Base-by-base conservation (phyloP, 2,329 filamentous ascomycete genomes). In the Pseudocercospora eumusae region DNA sequence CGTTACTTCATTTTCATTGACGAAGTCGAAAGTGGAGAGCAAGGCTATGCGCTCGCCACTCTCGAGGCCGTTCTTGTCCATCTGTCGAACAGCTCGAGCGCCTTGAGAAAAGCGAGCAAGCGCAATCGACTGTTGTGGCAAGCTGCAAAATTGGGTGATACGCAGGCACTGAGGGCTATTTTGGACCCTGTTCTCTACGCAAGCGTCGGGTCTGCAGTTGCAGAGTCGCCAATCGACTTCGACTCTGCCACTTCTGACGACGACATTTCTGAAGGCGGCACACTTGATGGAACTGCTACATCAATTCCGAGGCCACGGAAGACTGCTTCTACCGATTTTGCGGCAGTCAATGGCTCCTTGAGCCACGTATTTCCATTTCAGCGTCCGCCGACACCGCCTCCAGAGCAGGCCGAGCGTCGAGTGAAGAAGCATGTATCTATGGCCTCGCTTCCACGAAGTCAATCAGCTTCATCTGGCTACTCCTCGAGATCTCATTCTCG, bases 1-100 rank as follows among this genome's bases (percentile, higher is more conserved):
- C 90, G 93, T 47, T 92, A 96, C 71, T 99, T 97, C 73, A 95
- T 97, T 68, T 99, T 96, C 76, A 93, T 96, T 56, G 95, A 98
- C 70, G 95, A 99, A 77, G 92, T 99, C 8, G 95, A 99, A 68
- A 96, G 88, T 64, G 95, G 95, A 54, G 95, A 99, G 77, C 89
- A 96, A 81, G 95, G 95, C 8, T 99, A 99, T 76, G 93, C 93
- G 0, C 77, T 99, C 56, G 98, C 93, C 76, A 99, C 95, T 0
- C 91, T 98, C 63, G 95, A 99, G 75, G 95, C 92, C 6, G 95
- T 99, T 0, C 77, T 99, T 33, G 88, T 91, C 1, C 98, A 99
- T 74, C 84, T 99, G 2, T 85, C 88, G 8, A 85, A 88, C 64
- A 93, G 96, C 73, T 96, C 93, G 0, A 87, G 86, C 13, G 90